A percentile compares a stretch with the other conserved stretches of the same genome.
These are phyloP conservation scores for Amylocarpus encephaloides DNA, from an alignment of 2,329 filamentous ascomycete species.

Conservation along the genomic window DNA sequence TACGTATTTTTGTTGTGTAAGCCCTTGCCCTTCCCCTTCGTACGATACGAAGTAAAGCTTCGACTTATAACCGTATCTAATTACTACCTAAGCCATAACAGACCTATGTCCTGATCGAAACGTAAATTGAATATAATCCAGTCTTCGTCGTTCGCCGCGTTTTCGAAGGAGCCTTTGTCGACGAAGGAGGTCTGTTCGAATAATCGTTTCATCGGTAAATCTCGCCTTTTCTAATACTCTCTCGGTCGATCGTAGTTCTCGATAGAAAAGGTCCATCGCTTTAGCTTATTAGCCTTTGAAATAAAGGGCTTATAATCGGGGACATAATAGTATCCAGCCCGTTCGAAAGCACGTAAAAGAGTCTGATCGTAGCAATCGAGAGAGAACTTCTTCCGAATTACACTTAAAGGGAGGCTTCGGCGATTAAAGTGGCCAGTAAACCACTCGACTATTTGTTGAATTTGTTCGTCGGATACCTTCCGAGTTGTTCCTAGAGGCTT, in stretches of 20 bases:
- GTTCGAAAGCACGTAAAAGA: constrained; percentile 8
- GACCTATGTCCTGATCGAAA: constrained; percentile 8
- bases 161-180: constrained; percentile 8
- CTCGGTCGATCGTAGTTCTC: constrained; percentile 8
- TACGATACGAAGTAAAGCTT: constrained; percentile 9
- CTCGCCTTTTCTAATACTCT: constrained; percentile 10
- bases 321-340: constrained; percentile 11
- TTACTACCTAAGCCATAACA: too few species aligned
- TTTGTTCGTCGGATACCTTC: background rate
- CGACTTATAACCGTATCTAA: constrained; percentile 14
- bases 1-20: constrained; percentile 16
- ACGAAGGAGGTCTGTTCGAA: constrained; percentile 3
- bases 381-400: constrained; percentile 2
- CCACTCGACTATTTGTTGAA: background rate
- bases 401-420: background rate
- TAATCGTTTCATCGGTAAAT: constrained; percentile 10
- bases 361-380: constrained; percentile 4
- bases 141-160: constrained; percentile 5
- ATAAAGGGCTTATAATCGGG: constrained; percentile 9
- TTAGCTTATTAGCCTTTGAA: constrained; percentile 3
- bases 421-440: background rate
- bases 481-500: background rate
- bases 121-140: constrained; percentile 14
- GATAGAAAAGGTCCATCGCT: constrained; percentile 12
- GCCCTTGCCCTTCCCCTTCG: constrained; percentile 15